Evolutionary conservation across 208 protist species (phyloP), one percentile per base, ranked within the genome.

Genomic region (Leishmania braziliensis): DNA sequence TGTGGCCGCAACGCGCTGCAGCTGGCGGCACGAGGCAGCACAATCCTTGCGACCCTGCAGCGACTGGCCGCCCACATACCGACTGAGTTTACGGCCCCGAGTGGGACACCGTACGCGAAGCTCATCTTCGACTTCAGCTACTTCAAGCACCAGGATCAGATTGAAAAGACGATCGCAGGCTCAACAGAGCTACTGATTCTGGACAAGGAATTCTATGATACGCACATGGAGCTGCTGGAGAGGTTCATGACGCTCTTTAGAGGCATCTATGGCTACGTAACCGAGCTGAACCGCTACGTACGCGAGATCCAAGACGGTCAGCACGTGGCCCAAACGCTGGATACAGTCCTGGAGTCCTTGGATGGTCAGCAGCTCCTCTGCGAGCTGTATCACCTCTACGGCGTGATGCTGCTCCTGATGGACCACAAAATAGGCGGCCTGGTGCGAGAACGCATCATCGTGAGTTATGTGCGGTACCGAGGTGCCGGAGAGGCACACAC

Each of bases 231-330:
- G 56, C 88, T 99, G n/a, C 88, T 99, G 26, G 88, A 97, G 69
- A 92, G 97, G 51, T 99, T 99, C 86, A 99, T 99, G 87, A 77
- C 90, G 10, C 85, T 99, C 5, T 99, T 99, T 79, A 95, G 99
- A 75, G 91, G 90, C 78, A 95, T 99, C 5, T 99, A 97, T 69
- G 98, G 96, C 76, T 99, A 99, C 86, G 93, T 96, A 46, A 93
- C 85, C 51, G 98, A 99, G 84, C 60, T 98, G 78, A 95, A 96
- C 71, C 88, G 91, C 43, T 97, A 99, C 50, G 71, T 99, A 39
- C 83, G 95, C 10, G 96, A 99, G 63, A 86, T 99, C 36, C 88
- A 96, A 29, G 92, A 99, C 39, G 95, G 95, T 0, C 86, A 95
- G 78, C 98, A 96, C 84, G 89, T 96, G 36, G 91, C 92, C 16